These are phyloP conservation scores for Cryptosporidium viatorum DNA, from an alignment of 169 alveolate genomes.

Conservation along the genomic window DNA sequence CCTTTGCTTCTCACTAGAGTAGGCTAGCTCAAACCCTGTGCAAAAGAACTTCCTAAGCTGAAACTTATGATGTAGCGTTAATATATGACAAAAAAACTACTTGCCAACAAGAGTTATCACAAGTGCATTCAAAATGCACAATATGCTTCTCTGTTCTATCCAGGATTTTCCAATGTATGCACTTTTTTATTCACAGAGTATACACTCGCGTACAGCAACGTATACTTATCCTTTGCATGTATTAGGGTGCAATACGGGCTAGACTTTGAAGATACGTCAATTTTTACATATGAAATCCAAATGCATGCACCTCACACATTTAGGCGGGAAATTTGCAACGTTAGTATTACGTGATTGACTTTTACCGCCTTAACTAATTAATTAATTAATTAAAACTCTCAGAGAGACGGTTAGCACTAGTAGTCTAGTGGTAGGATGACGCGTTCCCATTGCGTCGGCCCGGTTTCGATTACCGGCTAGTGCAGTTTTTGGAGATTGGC, in stretches of 20 bases:
- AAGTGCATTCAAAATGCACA: conserved; percentile 74
- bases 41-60: conserved; percentile 4
- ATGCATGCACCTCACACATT: conserved; percentile 59
- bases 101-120: conserved; percentile 34
- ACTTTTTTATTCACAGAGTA: conserved; percentile 4
- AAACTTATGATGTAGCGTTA: conserved; percentile 42
- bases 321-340: background rate
- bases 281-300: conserved; percentile 43
- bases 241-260: conserved; percentile 69
- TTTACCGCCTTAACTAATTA: conserved; percentile 3
- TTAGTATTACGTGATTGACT: background rate
- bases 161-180: conserved; percentile 41
- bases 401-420: conserved; percentile 1
- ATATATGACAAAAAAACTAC: conserved; percentile 29
- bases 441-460: conserved; percentile 76
- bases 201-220: conserved; percentile 58
- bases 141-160: conserved; percentile 31
- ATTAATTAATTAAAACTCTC: background rate
- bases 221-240: conserved; percentile 55
- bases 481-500: conserved; percentile 20
- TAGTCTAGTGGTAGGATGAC: conserved; percentile 75
- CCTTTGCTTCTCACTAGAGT: conserved; percentile 10
- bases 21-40: conserved; percentile 19
- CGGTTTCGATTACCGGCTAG: conserved; percentile 76
- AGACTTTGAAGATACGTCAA: conserved; percentile 59